Evolutionary conservation across 805 yeast species (phyloP).

Genomic region (Phaffomyces antillensis): DNA sequence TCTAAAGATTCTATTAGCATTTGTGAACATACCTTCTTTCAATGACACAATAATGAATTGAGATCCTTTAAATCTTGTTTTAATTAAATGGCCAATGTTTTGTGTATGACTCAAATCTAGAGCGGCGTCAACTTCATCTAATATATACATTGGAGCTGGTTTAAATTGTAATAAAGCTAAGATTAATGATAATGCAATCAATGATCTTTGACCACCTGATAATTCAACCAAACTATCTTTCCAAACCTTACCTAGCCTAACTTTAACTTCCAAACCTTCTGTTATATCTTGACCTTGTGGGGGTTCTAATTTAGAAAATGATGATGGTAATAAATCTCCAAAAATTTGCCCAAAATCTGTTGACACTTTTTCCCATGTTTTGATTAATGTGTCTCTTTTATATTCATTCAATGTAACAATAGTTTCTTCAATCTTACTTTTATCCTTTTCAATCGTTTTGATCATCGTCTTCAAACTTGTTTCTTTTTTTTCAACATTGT

Average conservation of each 20-base stretch:
- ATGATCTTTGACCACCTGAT: slow-evolving; percentile 95
- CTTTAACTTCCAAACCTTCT: slow-evolving; percentile 85
- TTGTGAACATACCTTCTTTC: slow-evolving; percentile 97
- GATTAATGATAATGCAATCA: slow-evolving; percentile 86
- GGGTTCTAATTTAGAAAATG: slow-evolving; percentile 84
- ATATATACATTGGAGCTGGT: slow-evolving; percentile 97
- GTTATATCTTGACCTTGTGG: slow-evolving; percentile 77
- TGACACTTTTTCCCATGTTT: slow-evolving; percentile 83
- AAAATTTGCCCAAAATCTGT: slow-evolving; percentile 87
- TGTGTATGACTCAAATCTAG: slow-evolving; percentile 95
- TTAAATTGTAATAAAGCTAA: slow-evolving; percentile 88
- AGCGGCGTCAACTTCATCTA: slow-evolving; percentile 98
- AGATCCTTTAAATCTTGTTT: slow-evolving; percentile 89
- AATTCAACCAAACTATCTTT: slow-evolving; percentile 91
- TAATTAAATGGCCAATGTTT: slow-evolving; percentile 92
- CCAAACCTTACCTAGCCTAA: slow-evolving; percentile 89
- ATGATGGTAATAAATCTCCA: slow-evolving; percentile 79
- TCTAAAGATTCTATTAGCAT: slow-evolving; percentile 90
- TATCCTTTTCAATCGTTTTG: slow-evolving; percentile 81
- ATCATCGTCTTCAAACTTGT: slow-evolving; percentile 70
- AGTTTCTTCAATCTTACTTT: slow-evolving; percentile 82
- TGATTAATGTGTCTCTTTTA: slow-evolving; percentile 72
- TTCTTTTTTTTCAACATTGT: slow-evolving; percentile 86
- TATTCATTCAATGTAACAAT: slow-evolving; percentile 76
- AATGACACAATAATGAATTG: slow-evolving; percentile 95